Percentiles rank a stretch among this genome's conserved stretches.
Conservation (phyloP, 257 asterid species). For the Buddleja alternifolia region DNA sequence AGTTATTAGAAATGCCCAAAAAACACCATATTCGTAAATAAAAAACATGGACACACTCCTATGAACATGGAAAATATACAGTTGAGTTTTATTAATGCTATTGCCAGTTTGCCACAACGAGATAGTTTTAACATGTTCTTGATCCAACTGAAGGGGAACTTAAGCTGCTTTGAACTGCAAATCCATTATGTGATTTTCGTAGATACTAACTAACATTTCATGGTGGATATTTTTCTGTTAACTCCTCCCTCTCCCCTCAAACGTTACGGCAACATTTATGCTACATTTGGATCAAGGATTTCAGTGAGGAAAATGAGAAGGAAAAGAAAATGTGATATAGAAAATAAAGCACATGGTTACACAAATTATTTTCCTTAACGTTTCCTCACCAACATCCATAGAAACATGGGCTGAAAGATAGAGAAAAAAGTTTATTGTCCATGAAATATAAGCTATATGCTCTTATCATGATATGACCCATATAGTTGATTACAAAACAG, state of each 20-base stretch:
- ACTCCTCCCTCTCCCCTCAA: too few species aligned
- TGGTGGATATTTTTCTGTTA: neutral
- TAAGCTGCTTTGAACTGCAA: constrained; percentile 26
- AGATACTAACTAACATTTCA: neutral
- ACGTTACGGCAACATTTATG: too few species aligned
- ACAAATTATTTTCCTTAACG: too few species aligned
- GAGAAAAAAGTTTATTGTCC: neutral
- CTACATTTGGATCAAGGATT: too few species aligned
- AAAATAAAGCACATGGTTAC: too few species aligned
- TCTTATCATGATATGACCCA: neutral
- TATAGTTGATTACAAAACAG: neutral
- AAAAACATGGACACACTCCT: too few species aligned
- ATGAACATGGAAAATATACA: too few species aligned
- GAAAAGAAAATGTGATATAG: too few species aligned
- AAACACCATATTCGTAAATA: too few species aligned
- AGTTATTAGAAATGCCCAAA: too few species aligned
- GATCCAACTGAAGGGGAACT: constrained; percentile 10
- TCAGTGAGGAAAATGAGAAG: too few species aligned
- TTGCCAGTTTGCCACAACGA: too few species aligned
- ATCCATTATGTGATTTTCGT: constrained; percentile 6
- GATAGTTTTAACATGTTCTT: constrained; percentile 16
- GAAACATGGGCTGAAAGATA: neutral
- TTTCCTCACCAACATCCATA: neutral
- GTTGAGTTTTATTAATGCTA: constrained; percentile 23
- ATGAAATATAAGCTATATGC: neutral